Conservation (phyloP, 2,329 filamentous ascomycete species). For the Epichloe gansuensis region DNA sequence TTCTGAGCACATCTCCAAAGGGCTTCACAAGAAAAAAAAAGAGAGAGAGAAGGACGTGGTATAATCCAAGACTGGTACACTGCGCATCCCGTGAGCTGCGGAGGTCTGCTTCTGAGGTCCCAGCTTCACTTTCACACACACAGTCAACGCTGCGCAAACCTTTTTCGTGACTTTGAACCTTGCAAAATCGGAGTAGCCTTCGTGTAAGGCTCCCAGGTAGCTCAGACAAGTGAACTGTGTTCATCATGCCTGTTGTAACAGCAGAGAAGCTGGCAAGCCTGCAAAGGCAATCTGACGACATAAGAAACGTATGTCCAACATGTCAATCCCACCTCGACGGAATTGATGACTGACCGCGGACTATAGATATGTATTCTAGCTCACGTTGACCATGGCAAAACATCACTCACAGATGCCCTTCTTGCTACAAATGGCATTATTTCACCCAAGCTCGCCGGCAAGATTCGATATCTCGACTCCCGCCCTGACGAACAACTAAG, state of each 20-base stretch:
- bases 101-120: background rate
- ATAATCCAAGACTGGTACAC: background rate
- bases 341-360: background rate
- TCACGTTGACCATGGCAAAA: conserved; percentile 97
- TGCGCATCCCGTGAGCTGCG: background rate
- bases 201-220: background rate
- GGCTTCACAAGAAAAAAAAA: background rate
- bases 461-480: conserved; percentile 95
- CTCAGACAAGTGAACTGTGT: background rate
- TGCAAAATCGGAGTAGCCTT: background rate
- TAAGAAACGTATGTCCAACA: conserved; percentile 65
- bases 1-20: background rate
- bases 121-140: background rate
- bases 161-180: background rate
- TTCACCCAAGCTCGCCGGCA: conserved; percentile 90
- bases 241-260: conserved; percentile 78
- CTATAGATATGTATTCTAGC: conserved; percentile 82
- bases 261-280: conserved; percentile 83
- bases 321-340: background rate
- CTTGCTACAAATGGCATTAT: conserved; percentile 99
- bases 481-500: conserved; percentile 89
- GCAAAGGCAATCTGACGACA: conserved; percentile 75
- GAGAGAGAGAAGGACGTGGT: background rate
- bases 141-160: background rate
- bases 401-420: conserved; percentile 87